phyloP scores from a whole-genome alignment of 306 rosid species.

The Echinosophora koreensis region DNA sequence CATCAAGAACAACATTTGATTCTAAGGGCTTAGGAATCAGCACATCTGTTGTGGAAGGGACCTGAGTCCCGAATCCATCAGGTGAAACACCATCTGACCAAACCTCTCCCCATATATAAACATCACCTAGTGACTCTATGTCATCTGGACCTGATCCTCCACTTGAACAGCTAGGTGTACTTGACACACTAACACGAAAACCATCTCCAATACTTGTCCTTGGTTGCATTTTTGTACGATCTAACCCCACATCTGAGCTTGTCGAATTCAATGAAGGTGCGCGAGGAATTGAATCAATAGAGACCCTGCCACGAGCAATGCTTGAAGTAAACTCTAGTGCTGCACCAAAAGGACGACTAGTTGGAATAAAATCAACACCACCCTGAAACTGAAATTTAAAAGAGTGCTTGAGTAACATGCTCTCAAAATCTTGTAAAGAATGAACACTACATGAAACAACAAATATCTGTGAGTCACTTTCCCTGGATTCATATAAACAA shows the following conservation, averaged over 20 bases:
- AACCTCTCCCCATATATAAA: conserved; percentile 93
- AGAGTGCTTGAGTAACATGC: conserved; percentile 21
- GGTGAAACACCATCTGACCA: conserved; percentile 68
- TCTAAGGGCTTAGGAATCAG: conserved; percentile 83
- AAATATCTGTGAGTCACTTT: background rate
- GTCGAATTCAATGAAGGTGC: conserved; percentile 51
- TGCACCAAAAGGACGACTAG: conserved; percentile 55
- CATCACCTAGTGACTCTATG: conserved; percentile 95
- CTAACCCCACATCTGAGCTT: conserved; percentile 73
- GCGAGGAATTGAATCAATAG: conserved; percentile 54
- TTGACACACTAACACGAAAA: conserved; percentile 88
- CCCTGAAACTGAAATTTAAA: conserved; percentile 57
- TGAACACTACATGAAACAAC: background rate
- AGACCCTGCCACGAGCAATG: conserved; percentile 54
- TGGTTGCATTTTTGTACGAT: conserved; percentile 76
- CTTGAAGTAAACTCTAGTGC: conserved; percentile 60
- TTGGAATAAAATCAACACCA: conserved; percentile 48
- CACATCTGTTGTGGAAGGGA: conserved; percentile 66
- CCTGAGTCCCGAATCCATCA: conserved; percentile 57
- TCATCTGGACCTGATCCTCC: conserved; percentile 95
- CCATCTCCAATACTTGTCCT: conserved; percentile 84
- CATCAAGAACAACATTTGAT: conserved; percentile 93
- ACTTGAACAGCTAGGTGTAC: conserved; percentile 84
- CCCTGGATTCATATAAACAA: background rate
- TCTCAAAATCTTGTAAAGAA: conserved; percentile 6